Evolutionary conservation across 2,329 filamentous ascomycete genomes (phyloP).

Genomic region (Calonectria pseudoreteaudii): DNA sequence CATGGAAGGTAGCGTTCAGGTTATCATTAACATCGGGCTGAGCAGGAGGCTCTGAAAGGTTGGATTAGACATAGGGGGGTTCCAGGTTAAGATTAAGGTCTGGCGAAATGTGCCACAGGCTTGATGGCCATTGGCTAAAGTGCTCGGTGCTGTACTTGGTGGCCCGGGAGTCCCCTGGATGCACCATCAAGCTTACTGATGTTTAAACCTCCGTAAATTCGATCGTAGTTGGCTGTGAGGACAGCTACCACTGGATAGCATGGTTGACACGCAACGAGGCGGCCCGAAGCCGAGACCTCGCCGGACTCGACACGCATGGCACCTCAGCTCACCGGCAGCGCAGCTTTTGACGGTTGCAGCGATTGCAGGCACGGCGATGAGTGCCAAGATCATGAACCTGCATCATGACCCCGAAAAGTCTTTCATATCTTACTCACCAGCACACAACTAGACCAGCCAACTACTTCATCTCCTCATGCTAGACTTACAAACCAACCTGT

Average conservation of each 20-base stretch:
- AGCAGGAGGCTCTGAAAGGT: not conserved
- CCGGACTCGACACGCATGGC: not conserved
- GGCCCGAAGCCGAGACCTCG: not conserved
- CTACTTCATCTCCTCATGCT: not conserved
- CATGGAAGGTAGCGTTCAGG: not conserved
- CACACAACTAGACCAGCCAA: not conserved
- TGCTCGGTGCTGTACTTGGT: not conserved
- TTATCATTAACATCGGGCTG: not conserved
- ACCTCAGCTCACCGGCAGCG: not conserved
- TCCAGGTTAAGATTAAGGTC: not conserved
- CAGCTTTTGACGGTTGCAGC: not conserved
- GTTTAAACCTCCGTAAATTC: not conserved
- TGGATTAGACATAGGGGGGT: not conserved
- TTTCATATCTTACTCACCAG: not conserved
- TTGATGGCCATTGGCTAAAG: not conserved
- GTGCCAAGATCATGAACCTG: not conserved
- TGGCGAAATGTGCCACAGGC: not conserved
- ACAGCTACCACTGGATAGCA: not conserved
- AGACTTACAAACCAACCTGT: not conserved
- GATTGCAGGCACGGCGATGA: not conserved
- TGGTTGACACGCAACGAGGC: too few species aligned
- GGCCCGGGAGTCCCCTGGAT: not conserved
- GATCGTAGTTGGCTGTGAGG: not conserved
- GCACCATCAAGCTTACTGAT: not conserved
- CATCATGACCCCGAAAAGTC: not conserved